phyloP scores from a whole-genome alignment of 495 filamentous ascomycete species.

The Podospora pseudoanserina region DNA sequence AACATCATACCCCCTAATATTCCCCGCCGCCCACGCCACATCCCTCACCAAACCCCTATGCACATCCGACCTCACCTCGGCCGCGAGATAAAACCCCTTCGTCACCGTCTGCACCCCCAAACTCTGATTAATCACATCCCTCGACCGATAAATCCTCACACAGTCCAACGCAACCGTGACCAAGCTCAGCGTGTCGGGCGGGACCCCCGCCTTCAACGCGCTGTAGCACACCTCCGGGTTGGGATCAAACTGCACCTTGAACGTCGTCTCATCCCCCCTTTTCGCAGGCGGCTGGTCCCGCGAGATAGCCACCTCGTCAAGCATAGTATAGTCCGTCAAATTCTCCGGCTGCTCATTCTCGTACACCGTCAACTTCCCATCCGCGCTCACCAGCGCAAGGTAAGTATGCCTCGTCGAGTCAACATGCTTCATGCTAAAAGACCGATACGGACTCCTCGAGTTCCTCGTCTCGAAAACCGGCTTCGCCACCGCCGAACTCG shows the following conservation, averaged over 20 bases:
- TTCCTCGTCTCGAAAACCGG: slow-evolving; percentile 47
- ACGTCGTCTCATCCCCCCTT: slow-evolving; percentile 79
- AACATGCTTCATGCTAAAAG: slow-evolving; percentile 76
- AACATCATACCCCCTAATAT: slow-evolving; percentile 79
- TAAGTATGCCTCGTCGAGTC: slow-evolving; percentile 64
- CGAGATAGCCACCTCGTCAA: slow-evolving; percentile 67
- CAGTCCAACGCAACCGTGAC: slow-evolving; percentile 80
- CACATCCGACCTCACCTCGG: slow-evolving; percentile 56
- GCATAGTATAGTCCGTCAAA: slow-evolving; percentile 65
- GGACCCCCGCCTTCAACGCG: slow-evolving; percentile 70
- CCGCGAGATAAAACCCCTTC: slow-evolving; percentile 72
- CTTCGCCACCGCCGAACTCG: slow-evolving; percentile 18
- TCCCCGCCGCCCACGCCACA: slow-evolving; percentile 87
- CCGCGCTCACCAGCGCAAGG: slow-evolving; percentile 76
- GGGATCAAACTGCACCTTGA: slow-evolving; percentile 80
- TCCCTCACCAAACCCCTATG: slow-evolving; percentile 80
- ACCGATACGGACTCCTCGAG: slow-evolving; percentile 51
- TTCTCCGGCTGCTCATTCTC: slow-evolving; percentile 87
- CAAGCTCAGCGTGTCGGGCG: slow-evolving; percentile 66
- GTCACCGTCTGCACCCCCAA: slow-evolving; percentile 48
- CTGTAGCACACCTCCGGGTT: slow-evolving; percentile 74
- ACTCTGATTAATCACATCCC: slow-evolving; percentile 52
- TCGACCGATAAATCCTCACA: slow-evolving; percentile 74
- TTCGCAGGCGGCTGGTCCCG: slow-evolving; percentile 30
- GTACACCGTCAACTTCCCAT: slow-evolving; percentile 73